Conservation (phyloP, 495 filamentous ascomycete genomes). For the Lepidopterella palustris region DNA sequence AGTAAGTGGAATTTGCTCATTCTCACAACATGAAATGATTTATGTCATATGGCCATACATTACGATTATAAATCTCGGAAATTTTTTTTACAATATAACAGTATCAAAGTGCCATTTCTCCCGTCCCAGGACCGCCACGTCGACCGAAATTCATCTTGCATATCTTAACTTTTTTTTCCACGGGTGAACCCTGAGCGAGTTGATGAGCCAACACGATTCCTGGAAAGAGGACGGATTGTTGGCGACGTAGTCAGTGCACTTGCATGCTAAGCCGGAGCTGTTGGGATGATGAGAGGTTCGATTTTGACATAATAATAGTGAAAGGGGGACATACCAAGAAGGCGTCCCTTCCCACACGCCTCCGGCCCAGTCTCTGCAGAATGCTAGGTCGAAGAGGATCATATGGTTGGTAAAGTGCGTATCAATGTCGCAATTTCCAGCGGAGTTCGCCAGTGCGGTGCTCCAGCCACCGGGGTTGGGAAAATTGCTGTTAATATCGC, state of each 20-base stretch:
- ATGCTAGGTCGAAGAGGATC: conserved; percentile 27
- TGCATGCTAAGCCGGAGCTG: not conserved
- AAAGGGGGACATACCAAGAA: not conserved
- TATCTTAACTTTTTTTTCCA: too few relatives aligned
- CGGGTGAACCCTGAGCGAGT: not conserved
- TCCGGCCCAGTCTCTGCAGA: conserved; percentile 25
- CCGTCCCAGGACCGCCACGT: too few relatives aligned
- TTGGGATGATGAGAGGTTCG: too few relatives aligned
- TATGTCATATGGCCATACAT: too few relatives aligned
- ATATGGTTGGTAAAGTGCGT: conserved; percentile 31
- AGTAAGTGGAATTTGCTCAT: too few relatives aligned
- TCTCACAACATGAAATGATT: too few relatives aligned
- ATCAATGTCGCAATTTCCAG: conserved; percentile 27
- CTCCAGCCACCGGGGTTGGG: conserved; percentile 58
- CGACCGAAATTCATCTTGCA: too few relatives aligned
- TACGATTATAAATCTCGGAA: too few relatives aligned
- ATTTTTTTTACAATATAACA: too few relatives aligned
- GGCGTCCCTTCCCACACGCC: not conserved
- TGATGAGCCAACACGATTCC: conserved; percentile 23
- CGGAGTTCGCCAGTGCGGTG: conserved; percentile 45
- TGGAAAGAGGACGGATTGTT: conserved; percentile 17
- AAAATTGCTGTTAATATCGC: conserved; percentile 43
- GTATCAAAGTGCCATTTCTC: too few relatives aligned
- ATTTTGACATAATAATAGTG: not conserved
- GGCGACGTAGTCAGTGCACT: conserved; percentile 15